Evolutionary conservation across 441 rosid species (phyloP).

Genomic region (Euphorbia corollata): DNA sequence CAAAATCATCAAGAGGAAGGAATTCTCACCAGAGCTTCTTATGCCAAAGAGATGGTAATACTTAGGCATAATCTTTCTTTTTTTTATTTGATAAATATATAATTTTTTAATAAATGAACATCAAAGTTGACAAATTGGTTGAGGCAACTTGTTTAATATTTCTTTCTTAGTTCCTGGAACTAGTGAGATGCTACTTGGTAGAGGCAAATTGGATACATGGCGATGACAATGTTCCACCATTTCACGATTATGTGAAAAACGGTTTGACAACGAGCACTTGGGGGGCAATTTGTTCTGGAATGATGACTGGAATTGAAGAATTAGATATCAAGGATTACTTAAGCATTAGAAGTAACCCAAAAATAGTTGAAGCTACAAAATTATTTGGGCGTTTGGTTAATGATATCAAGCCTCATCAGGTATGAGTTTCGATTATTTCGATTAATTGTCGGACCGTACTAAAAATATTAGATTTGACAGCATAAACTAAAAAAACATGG

Average conservation of each 20-base stretch:
- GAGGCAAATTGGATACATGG: conserved; percentile 17
- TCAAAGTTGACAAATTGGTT: neutral
- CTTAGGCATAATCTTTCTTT: neutral
- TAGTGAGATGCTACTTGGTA: neutral
- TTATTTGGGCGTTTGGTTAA: conserved; percentile 18
- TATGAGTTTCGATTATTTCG: neutral
- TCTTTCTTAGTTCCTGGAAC: neutral
- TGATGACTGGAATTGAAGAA: conserved; percentile 7
- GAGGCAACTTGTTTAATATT: neutral
- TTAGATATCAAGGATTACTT: conserved; percentile 9
- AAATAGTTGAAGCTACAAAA: conserved; percentile 5
- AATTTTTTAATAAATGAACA: too few relatives aligned
- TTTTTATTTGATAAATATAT: neutral
- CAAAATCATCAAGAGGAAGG: conserved; percentile 6
- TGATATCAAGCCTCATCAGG: conserved; percentile 14
- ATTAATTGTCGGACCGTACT: too few relatives aligned
- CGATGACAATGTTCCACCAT: conserved; percentile 7
- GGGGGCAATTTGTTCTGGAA: neutral
- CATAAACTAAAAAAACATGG: too few relatives aligned
- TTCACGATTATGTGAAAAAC: conserved; percentile 6
- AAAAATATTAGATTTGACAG: too few relatives aligned
- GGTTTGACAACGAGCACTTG: neutral
- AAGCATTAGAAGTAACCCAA: conserved; percentile 20
- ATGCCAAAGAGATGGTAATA: conserved; percentile 13
- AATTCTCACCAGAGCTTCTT: conserved; percentile 5